Percentiles rank a stretch among this genome's conserved stretches.
Evolutionary conservation across 163 green algal species (phyloP).

Genomic region (Scenedesmus sp.): DNA sequence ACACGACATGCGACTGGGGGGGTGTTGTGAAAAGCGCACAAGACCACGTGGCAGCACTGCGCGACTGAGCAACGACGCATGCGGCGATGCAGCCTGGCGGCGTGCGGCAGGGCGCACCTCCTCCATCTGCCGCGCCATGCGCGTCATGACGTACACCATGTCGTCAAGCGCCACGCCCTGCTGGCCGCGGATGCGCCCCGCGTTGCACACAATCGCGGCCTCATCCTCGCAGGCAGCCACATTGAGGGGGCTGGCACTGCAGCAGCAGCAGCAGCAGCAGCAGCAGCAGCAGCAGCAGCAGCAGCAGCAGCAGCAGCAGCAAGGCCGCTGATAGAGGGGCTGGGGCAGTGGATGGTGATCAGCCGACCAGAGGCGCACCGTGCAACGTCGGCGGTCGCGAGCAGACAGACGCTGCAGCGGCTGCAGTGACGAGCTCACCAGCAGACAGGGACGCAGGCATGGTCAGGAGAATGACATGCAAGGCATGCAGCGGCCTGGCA

Average conservation of each 20-base stretch:
- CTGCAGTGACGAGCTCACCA: background rate
- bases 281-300: slow-evolving; percentile 74
- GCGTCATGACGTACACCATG: slow-evolving; percentile 96
- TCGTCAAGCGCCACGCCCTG: slow-evolving; percentile 97
- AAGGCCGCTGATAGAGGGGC: background rate
- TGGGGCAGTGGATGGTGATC: too few species aligned
- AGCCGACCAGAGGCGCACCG: too few species aligned
- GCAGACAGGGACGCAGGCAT: background rate
- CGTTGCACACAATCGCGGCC: slow-evolving; percentile 93
- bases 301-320: slow-evolving; percentile 19
- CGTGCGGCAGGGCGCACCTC: too few species aligned
- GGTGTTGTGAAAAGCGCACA: too few species aligned
- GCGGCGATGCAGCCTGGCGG: too few species aligned
- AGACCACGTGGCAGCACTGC: too few species aligned
- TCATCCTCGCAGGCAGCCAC: slow-evolving; percentile 85
- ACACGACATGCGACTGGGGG: too few species aligned
- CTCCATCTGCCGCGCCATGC: slow-evolving; percentile 77
- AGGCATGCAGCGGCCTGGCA: too few species aligned
- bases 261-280: background rate
- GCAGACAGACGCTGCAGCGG: background rate
- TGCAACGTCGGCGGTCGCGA: too few species aligned
- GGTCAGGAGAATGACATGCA: too few species aligned
- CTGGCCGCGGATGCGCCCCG: slow-evolving; percentile 88
- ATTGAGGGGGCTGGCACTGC: slow-evolving; percentile 29
- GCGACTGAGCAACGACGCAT: too few species aligned